Base-by-base conservation (phyloP, 805 yeast genomes). In the Blastobotrys parvus region DNA sequence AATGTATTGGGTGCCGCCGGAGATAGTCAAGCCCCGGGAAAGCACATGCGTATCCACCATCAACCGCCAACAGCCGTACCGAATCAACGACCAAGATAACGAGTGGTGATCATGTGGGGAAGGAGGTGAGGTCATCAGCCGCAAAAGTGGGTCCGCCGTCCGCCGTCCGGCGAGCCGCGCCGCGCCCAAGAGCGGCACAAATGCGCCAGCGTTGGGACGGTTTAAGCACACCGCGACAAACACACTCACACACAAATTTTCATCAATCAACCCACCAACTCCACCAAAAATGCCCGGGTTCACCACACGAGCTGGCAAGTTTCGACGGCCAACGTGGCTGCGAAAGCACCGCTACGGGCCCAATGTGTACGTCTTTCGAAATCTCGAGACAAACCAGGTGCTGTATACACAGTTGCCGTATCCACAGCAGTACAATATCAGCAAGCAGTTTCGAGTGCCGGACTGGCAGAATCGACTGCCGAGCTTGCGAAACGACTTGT, bases 381-480 rank as follows among this genome's bases (percentile, higher is more conserved):
- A 89, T 68, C 63, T 86, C 39, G 92, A 86, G 65, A 72, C 82
- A 33, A 97, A 96, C 3, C 96, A 89, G 68, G 94, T 88, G 16
- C 63, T 86, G 8, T 89, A 87, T 61, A 80, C 95, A 4, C 96
- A 89, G 64, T 74, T 83, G 10, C 92, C 95, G 32, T 71, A 69
- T 46, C 70, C 65, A 8, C 62, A 59, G 48, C 58, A 51, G 46
- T 53, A 50, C 55, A 60, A 82, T 60, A 78, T 85, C 48, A 75
- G 78, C 46, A 70, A 66, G 48, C 92, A 82, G 66, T 86, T 83
- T 61, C 73, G 72, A 49, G 72, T 85, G 57, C 94, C 95, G 36
- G 85, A 87, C 68, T 85, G 95, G 94, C 82, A 85, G 59, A 87
- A 89, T 68, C 72, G 82, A 56, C 75, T 73, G 54, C 97, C 97